Base-by-base conservation (phyloP, 2,329 filamentous ascomycete genomes). In the Colletotrichum sp. region DNA sequence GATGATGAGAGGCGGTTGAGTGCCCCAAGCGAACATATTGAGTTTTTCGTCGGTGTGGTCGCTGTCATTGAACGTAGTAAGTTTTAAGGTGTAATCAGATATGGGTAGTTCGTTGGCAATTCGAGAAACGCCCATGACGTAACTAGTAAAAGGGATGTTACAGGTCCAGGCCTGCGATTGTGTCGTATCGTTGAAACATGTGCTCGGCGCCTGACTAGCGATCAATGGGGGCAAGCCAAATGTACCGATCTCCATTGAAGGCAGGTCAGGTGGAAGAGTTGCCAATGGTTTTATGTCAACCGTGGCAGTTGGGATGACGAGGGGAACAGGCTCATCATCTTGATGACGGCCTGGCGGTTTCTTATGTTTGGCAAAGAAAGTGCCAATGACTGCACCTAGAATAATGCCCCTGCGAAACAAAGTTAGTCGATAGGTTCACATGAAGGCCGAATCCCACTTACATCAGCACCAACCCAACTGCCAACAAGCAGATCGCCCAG, bases 141-240 rank as follows among this genome's bases (percentile, higher is more conserved):
- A 88, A 60, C 87, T 84, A 7, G 84, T 84, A 62, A 86, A 85
- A 2, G 86, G 84, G 34, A 93, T 86, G 15, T 90, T 87, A 81
- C 93, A 95, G 75, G 87, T 90, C 93, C 93, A 95, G 1, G 92
- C 90, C 66, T 87, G 82, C n/a, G 87, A 85, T 79, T 92, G 89
- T 1, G 82, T 86, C 1, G 88, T 85, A 72, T 93, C 87, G 36
- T 87, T 86, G 76, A 95, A 87, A 81, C 93, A 95, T 0, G 87
- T 86, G 55, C 86, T 88, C 18, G 90, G 89, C 4, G 86, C 85
- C 70, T 87, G 86, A 70, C 87, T 88, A 5, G 88, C 85, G 62
- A 88, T 84, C 6, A 92, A 83, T 6, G 90, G 88, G 18, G 91
- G 89, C n/a, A 95, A 82, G 26, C 85, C 84, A 78, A 85, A 95